Conservation (phyloP, 495 filamentous ascomycete species). For the Xeromyces bisporus region DNA sequence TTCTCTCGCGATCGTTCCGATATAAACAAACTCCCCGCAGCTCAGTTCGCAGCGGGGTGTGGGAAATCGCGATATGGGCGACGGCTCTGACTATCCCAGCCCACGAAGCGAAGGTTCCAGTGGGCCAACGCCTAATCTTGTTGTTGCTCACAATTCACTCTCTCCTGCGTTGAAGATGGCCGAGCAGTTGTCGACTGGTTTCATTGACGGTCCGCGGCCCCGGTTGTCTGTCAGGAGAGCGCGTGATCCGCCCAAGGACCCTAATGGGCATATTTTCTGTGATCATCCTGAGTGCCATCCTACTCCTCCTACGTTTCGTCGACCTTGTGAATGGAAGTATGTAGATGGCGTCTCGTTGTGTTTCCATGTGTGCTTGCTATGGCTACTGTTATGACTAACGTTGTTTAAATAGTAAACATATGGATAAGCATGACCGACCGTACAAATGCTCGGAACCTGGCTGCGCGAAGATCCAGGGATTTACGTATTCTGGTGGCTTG, state of each 20-base stretch:
- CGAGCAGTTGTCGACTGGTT: conserved; percentile 20
- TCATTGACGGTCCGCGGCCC: conserved; percentile 27
- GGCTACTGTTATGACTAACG: too few relatives aligned
- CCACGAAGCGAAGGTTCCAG: conserved; percentile 32
- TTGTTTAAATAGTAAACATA: conserved; percentile 54
- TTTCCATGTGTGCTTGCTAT: too few relatives aligned
- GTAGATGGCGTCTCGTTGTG: conserved; percentile 13
- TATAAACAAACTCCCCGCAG: conserved; percentile 8
- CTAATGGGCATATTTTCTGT: conserved; percentile 55
- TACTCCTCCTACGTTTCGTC: conserved; percentile 42
- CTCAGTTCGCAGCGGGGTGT: conserved; percentile 20
- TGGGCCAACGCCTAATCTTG: conserved; percentile 24
- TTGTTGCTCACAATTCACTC: conserved; percentile 21
- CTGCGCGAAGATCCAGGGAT: conserved; percentile 80
- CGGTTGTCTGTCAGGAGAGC: conserved; percentile 30
- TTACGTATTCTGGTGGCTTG: conserved; percentile 83
- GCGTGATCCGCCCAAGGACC: conserved; percentile 44
- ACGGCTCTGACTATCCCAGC: conserved; percentile 36
- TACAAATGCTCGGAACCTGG: conserved; percentile 62
- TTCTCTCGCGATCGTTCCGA: not conserved
- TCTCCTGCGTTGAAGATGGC: conserved; percentile 25
- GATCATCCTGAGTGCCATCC: conserved; percentile 41
- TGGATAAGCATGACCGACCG: conserved; percentile 90
- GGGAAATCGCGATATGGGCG: conserved; percentile 28
- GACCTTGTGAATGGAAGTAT: conserved; percentile 89